phyloP scores from a whole-genome alignment of 495 filamentous ascomycete genomes.

The Penicillium manginii region DNA sequence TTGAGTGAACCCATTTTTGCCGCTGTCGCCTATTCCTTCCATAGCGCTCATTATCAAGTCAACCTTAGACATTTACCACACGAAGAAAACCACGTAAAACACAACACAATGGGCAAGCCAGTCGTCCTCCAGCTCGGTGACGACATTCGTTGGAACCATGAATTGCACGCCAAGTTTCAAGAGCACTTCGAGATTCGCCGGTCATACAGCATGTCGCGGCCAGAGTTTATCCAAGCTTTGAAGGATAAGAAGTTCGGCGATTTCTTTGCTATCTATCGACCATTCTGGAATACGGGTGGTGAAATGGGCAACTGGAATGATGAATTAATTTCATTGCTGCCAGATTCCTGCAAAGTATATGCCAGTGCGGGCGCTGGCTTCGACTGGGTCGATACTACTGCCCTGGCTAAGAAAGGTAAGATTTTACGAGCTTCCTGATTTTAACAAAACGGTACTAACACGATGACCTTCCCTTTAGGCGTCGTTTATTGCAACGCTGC shows the following conservation, averaged over 20 bases:
- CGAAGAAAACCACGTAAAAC: neutral
- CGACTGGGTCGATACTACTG: constrained; percentile 74
- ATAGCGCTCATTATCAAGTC: too few species aligned
- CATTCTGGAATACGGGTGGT: constrained; percentile 78
- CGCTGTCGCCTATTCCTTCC: neutral
- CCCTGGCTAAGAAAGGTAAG: constrained; percentile 69
- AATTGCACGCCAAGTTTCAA: constrained; percentile 58
- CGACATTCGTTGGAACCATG: constrained; percentile 66
- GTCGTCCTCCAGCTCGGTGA: constrained; percentile 71
- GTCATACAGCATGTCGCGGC: constrained; percentile 55
- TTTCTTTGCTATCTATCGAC: constrained; percentile 73
- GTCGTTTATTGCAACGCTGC: constrained; percentile 75
- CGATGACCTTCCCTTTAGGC: constrained; percentile 38
- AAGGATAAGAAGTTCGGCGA: constrained; percentile 68
- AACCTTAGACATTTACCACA: neutral
- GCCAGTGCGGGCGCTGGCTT: constrained; percentile 76
- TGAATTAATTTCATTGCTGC: constrained; percentile 69
- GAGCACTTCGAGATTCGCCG: constrained; percentile 52
- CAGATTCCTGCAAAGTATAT: constrained; percentile 66
- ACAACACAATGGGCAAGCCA: constrained; percentile 32
- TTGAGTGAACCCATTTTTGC: neutral
- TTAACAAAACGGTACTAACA: constrained; percentile 1
- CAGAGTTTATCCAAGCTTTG: constrained; percentile 67
- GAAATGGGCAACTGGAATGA: constrained; percentile 80
- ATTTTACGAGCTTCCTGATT: neutral